phyloP scores from a whole-genome alignment of 2,329 filamentous ascomycete genomes.

The Sporothrix brasiliensis region DNA sequence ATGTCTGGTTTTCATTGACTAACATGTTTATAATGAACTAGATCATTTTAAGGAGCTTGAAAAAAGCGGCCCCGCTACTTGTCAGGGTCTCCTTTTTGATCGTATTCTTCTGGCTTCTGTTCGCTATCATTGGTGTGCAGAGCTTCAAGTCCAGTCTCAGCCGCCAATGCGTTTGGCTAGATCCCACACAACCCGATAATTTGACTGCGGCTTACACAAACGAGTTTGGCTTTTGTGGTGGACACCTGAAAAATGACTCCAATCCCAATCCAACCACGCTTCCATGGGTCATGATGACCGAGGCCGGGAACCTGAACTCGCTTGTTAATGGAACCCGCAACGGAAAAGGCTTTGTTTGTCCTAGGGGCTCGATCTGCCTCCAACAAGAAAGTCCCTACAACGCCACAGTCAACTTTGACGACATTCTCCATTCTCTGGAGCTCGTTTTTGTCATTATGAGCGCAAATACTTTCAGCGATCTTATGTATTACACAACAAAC shows the following conservation, averaged over 20 bases:
- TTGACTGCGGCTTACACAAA: conserved; percentile 62
- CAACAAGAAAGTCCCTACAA: conserved; percentile 78
- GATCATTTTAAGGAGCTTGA: conserved; percentile 92
- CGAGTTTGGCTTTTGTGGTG: conserved; percentile 79
- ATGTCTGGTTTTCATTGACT: not conserved
- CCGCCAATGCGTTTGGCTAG: conserved; percentile 77
- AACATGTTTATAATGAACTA: not conserved
- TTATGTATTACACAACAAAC: conserved; percentile 91
- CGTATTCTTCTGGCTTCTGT: conserved; percentile 95
- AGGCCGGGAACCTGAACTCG: conserved; percentile 48
- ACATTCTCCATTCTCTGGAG: conserved; percentile 88
- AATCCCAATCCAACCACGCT: conserved; percentile 47
- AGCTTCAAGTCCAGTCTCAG: conserved; percentile 86
- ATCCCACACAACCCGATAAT: conserved; percentile 61
- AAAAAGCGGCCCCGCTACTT: conserved; percentile 89
- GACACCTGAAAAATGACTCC: conserved; percentile 67
- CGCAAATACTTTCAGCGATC: conserved; percentile 91
- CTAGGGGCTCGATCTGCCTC: conserved; percentile 78
- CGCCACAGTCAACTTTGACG: conserved; percentile 90
- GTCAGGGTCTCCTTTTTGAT: conserved; percentile 93
- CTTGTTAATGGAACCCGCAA: conserved; percentile 54
- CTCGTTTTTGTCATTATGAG: conserved; percentile 98
- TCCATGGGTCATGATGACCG: conserved; percentile 66
- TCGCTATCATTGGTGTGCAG: conserved; percentile 95
- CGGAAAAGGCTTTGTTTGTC: conserved; percentile 87